These are phyloP conservation scores for Agapanthus africanus DNA, from an alignment of 106 monocot genomes.

Conservation along the genomic window DNA sequence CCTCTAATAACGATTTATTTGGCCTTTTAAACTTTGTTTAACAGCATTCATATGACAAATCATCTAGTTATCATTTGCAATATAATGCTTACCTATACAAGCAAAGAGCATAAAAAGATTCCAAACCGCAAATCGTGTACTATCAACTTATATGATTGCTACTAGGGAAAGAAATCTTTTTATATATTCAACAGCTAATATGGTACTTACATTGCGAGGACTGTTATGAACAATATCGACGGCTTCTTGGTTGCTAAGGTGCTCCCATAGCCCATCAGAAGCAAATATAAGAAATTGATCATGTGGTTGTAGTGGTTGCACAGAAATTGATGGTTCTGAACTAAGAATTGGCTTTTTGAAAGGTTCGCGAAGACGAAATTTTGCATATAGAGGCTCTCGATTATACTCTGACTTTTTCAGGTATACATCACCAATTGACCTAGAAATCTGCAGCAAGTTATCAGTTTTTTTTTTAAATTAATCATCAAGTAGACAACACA, in stretches of 20 bases:
- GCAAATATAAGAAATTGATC: constrained; percentile 30
- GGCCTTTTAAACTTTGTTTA: no score
- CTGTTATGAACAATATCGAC: constrained; percentile 17
- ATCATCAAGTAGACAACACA: no score
- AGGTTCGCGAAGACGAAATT: constrained; percentile 26
- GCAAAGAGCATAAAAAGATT: no score
- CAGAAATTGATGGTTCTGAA: constrained; percentile 24
- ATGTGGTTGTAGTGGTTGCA: constrained; percentile 19
- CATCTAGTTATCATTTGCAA: no score
- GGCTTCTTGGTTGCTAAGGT: constrained; percentile 28
- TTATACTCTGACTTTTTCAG: constrained; percentile 26
- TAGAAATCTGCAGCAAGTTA: constrained; percentile 16
- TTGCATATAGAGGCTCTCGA: constrained; percentile 23
- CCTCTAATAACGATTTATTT: no score
- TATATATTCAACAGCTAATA: no score
- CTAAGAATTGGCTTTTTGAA: constrained; percentile 23
- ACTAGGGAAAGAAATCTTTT: no score
- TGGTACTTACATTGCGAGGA: constrained; percentile 19
- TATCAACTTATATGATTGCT: no score
- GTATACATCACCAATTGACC: constrained; percentile 27
- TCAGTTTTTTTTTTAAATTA: no score
- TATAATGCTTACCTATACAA: no score
- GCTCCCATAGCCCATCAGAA: constrained; percentile 30
- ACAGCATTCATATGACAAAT: no score
- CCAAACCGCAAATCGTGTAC: no score